A percentile compares a stretch with the other conserved stretches of the same genome.
Conservation (phyloP, 768 basidiomycete species). For the Mycena leptocephala region DNA sequence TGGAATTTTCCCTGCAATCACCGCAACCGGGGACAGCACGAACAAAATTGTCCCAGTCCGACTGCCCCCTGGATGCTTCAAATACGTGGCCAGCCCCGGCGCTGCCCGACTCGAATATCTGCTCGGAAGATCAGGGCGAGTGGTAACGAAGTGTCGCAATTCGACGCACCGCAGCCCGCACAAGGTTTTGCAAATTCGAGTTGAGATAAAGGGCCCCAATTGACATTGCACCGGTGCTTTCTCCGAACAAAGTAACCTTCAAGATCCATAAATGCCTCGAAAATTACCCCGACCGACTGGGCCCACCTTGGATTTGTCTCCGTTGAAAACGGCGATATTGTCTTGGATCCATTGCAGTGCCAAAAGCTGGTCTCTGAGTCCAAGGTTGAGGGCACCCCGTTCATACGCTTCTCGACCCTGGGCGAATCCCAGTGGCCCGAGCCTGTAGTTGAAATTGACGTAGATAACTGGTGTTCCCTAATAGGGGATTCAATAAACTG, state of each 20-base stretch:
- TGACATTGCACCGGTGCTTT: slow-evolving; percentile 9
- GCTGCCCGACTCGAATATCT: slow-evolving; percentile 17
- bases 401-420: slow-evolving; percentile 52
- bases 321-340: slow-evolving; percentile 70
- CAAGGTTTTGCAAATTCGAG: neutral
- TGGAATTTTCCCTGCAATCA: neutral
- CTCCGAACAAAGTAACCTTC: slow-evolving; percentile 21
- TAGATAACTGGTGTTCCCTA: slow-evolving; percentile 59
- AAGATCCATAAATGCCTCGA: neutral
- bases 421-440: slow-evolving; percentile 58
- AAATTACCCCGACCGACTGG: neutral
- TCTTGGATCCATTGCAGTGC: slow-evolving; percentile 66
- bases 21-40: neutral
- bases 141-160: too few relatives aligned
- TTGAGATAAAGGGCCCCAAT: neutral
- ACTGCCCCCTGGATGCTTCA: neutral
- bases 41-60: slow-evolving; percentile 24
- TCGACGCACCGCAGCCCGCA: slow-evolving; percentile 1
- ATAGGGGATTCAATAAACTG: neutral
- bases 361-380: slow-evolving; percentile 54
- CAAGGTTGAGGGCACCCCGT: slow-evolving; percentile 55
- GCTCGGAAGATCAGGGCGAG: neutral
- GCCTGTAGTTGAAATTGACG: slow-evolving; percentile 64
- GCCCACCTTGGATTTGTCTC: slow-evolving; percentile 59
- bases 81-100: neutral